phyloP scores from a whole-genome alignment of 2,329 filamentous ascomycete genomes.

The Stagonosporopsis rhizophila region DNA sequence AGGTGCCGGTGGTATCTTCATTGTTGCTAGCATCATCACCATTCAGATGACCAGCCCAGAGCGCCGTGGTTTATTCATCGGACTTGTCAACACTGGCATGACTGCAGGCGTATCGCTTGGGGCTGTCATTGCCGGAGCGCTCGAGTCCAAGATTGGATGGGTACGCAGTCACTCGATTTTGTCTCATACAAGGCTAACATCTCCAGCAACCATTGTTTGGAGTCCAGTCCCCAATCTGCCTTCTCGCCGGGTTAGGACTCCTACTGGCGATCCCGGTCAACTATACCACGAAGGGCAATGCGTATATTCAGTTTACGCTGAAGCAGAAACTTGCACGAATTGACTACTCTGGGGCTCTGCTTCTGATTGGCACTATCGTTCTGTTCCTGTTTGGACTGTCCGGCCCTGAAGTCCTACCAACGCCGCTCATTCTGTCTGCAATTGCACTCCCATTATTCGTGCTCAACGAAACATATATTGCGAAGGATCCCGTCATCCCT shows the following conservation, averaged over 20 bases:
- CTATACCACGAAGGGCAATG: conserved; percentile 47
- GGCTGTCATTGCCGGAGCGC: conserved; percentile 71
- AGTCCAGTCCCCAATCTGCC: conserved; percentile 70
- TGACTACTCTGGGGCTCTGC: conserved; percentile 75
- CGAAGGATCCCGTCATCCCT: conserved; percentile 76
- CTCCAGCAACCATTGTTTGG: conserved; percentile 73
- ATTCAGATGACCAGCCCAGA: conserved; percentile 75
- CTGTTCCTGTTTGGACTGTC: conserved; percentile 75
- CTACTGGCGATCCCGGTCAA: conserved; percentile 69
- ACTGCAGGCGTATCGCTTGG: conserved; percentile 75
- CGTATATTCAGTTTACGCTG: conserved; percentile 48
- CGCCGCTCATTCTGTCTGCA: conserved; percentile 67
- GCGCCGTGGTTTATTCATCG: conserved; percentile 75
- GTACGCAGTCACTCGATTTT: conserved; percentile 53
- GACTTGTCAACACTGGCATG: conserved; percentile 74
- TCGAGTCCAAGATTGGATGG: conserved; percentile 73
- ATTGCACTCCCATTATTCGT: conserved; percentile 61
- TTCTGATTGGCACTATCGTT: conserved; percentile 64
- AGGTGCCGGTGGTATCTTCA: conserved; percentile 75
- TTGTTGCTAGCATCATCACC: conserved; percentile 75
- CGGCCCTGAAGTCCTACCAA: conserved; percentile 65
- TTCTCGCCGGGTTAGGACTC: conserved; percentile 68
- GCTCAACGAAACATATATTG: conserved; percentile 68
- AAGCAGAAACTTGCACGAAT: conserved; percentile 67
- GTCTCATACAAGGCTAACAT: conserved; percentile 5